Base-by-base conservation (phyloP, 352 stramenopile genomes). In the Globisporangium megalacanthum region DNA sequence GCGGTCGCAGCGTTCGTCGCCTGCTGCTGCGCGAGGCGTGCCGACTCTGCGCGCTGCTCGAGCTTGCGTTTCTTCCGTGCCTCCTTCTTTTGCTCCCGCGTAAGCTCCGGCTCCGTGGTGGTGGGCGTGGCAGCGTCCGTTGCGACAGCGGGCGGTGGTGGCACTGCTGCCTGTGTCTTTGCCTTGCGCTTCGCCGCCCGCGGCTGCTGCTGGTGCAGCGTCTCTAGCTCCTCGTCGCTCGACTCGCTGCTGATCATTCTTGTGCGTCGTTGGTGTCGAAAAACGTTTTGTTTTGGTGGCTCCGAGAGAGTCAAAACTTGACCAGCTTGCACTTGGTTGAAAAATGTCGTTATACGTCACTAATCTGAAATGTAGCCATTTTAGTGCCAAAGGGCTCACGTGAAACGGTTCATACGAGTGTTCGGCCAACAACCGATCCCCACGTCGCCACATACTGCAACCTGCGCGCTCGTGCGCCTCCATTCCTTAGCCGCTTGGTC, bases 241-340 rank as follows among this genome's bases (percentile, higher is more conserved):
- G 84, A 94, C 74, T 94, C 84, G 75, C 84, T 94, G 75, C 81
- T 92, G 68, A 94, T 94, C 81, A 94, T 94, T 39, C 35, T 39
- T 39, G 35, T 39, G 35, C 35, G 6, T 8, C 33, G 33, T 29
- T 29, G 25, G 25, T 4, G 25, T 29, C 25, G 4, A 29, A 29
- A n/a, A n/a, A n/a, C n/a, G n/a, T n/a, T n/a, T n/a, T 4, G 25
- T 29, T 29, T 29, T 29, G 25, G 25, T 29, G 25, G 25, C 25
- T 29, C 25, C 25, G 25, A 29, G 25, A 29, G 25, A 29, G 25
- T 29, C 25, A 29, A 29, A 29, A 29, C 25, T 29, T 29, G 25
- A 1, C 2, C 25, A 29, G 25, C 25, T 29, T 29, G 25, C 25
- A 29, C 25, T 29, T 29, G 25, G 4, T 29, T 29, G 25, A 29